These are phyloP conservation scores for Xylaria intraflava DNA, from an alignment of 495 filamentous ascomycete species.

Conservation along the genomic window DNA sequence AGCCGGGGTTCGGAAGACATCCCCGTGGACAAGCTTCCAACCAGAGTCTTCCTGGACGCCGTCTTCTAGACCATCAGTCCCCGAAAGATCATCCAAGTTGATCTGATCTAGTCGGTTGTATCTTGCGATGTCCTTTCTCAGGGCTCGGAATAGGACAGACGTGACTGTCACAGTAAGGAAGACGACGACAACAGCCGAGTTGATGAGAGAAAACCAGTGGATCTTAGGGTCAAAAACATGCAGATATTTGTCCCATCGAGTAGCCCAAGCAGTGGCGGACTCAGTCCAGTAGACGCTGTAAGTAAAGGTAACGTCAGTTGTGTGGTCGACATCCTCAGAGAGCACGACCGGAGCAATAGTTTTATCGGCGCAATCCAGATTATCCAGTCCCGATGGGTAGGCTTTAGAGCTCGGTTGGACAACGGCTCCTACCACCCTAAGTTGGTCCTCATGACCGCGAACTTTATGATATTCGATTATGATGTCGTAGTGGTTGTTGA, in stretches of 20 bases:
- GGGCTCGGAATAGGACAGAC: constrained; percentile 76
- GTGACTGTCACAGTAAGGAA: constrained; percentile 86
- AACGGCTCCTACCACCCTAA: constrained; percentile 82
- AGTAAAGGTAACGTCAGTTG: constrained; percentile 67
- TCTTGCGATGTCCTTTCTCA: constrained; percentile 88
- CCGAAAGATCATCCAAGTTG: constrained; percentile 75
- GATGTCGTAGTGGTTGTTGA: constrained; percentile 96
- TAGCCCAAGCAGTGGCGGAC: constrained; percentile 82
- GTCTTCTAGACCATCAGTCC: constrained; percentile 72
- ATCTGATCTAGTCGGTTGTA: constrained; percentile 90
- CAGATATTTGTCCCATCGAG: constrained; percentile 95
- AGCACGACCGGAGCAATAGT: constrained; percentile 49
- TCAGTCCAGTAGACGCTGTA: constrained; percentile 84
- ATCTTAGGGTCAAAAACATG: constrained; percentile 94
- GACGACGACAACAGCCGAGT: constrained; percentile 85
- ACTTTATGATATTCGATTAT: constrained; percentile 86
- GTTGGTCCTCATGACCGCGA: constrained; percentile 49
- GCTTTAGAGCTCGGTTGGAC: constrained; percentile 71
- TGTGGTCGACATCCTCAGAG: constrained; percentile 43
- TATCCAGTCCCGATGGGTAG: constrained; percentile 47
- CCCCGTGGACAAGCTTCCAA: constrained; percentile 97
- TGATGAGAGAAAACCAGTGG: constrained; percentile 96
- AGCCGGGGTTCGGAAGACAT: constrained; percentile 86
- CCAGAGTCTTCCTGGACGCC: constrained; percentile 96
- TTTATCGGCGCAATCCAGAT: constrained; percentile 56